Percentiles rank a stretch among this genome's conserved stretches.
phyloP scores from a whole-genome alignment of 768 basidiomycete species.

The Asterophora lycoperdoides region DNA sequence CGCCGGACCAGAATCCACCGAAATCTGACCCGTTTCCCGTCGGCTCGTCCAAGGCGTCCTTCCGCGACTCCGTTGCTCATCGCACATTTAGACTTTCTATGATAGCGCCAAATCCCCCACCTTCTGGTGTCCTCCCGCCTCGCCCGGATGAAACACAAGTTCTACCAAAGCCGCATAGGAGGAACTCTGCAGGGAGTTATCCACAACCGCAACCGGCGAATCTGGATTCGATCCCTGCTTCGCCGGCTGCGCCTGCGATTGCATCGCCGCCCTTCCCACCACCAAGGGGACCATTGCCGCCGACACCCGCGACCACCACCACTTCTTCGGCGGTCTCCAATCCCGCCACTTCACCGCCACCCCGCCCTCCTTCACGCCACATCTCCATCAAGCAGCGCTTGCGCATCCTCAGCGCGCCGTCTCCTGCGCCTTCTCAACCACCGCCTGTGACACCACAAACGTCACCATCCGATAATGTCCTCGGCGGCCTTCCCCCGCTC shows the following conservation, averaged over 20 bases:
- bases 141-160: constrained; percentile 55
- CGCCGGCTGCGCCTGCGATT: constrained; percentile 33
- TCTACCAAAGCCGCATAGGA: constrained; percentile 24
- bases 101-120: constrained; percentile 61
- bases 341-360: constrained; percentile 35
- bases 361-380: constrained; percentile 30
- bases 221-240: constrained; percentile 42
- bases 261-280: constrained; percentile 15
- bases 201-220: constrained; percentile 11
- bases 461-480: constrained; percentile 19
- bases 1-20: constrained; percentile 39
- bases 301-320: constrained; percentile 9
- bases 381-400: constrained; percentile 58
- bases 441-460: constrained; percentile 16
- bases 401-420: constrained; percentile 63
- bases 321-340: constrained; percentile 19
- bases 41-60: constrained; percentile 30
- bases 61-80: constrained; percentile 55
- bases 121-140: constrained; percentile 55
- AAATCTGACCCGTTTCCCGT: constrained; percentile 16
- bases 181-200: constrained; percentile 35
- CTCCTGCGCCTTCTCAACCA: constrained; percentile 27
- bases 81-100: constrained; percentile 57
- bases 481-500: not conserved
- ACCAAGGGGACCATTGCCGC: constrained; percentile 16